These are phyloP conservation scores for Saturnispora quitensis DNA, from an alignment of 805 yeast genomes.

Conservation along the genomic window DNA sequence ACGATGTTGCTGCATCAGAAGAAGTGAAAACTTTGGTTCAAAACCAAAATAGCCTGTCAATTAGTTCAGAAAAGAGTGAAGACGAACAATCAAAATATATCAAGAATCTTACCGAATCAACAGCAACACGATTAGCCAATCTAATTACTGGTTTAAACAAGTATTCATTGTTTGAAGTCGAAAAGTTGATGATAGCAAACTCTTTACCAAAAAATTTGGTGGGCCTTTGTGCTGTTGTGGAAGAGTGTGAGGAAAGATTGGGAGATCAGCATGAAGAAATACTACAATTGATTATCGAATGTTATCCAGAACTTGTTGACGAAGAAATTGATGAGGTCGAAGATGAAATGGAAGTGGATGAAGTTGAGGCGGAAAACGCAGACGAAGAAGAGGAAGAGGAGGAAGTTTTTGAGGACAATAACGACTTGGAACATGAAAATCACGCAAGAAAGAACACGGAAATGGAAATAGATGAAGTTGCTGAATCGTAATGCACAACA, in stretches of 20 bases:
- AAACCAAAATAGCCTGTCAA: neutral
- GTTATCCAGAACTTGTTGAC: conserved; percentile 38
- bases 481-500: neutral
- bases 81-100: neutral
- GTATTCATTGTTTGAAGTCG: conserved; percentile 67
- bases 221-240: conserved; percentile 68
- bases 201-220: conserved; percentile 74
- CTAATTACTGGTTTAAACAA: conserved; percentile 36
- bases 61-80: neutral
- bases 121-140: conserved; percentile 24
- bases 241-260: conserved; percentile 86
- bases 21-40: neutral
- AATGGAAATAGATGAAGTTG: conserved; percentile 21
- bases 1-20: neutral
- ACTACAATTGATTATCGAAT: conserved; percentile 42
- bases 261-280: conserved; percentile 53
- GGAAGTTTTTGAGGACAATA: conserved; percentile 17
- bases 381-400: conserved; percentile 18
- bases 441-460: conserved; percentile 13
- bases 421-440: conserved; percentile 23
- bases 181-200: conserved; percentile 75
- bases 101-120: conserved; percentile 21
- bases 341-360: conserved; percentile 21
- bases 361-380: conserved; percentile 14
- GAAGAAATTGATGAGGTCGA: conserved; percentile 21